phyloP scores from a whole-genome alignment of 2,329 filamentous ascomycete species.

The Erysiphe pulchra region DNA sequence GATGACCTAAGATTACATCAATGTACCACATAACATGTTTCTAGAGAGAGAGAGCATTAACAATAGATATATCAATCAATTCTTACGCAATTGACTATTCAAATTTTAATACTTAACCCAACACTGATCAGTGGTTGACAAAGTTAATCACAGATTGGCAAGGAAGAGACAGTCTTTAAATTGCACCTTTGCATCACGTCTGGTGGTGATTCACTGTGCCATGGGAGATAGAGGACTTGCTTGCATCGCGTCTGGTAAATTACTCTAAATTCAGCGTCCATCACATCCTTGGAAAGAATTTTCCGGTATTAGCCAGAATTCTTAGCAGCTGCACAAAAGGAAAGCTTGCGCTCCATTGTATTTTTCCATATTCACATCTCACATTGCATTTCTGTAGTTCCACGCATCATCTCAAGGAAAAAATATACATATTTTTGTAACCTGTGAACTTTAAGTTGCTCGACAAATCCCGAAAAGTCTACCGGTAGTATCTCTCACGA shows the following conservation, averaged over 20 bases:
- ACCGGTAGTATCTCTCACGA: background rate
- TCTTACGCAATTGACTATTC: background rate
- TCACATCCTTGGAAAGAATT: background rate
- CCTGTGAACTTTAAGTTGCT: background rate
- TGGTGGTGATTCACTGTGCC: background rate
- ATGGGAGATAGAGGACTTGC: background rate
- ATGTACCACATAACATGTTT: background rate
- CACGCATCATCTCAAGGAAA: background rate
- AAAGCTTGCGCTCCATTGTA: background rate
- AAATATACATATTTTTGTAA: background rate
- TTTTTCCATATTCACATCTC: background rate
- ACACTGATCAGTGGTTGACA: background rate
- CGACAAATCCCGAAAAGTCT: background rate
- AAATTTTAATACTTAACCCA: background rate
- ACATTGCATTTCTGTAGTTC: background rate
- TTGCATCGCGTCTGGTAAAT: background rate
- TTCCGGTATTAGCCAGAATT: background rate
- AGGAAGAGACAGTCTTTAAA: background rate
- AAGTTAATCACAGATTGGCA: background rate
- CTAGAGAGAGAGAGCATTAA: background rate
- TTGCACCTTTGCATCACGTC: background rate
- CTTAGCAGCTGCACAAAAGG: background rate
- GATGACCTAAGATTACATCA: background rate
- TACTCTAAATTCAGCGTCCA: background rate
- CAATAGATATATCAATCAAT: background rate